Evolutionary conservation across 2,329 filamentous ascomycete species (phyloP), one percentile per base, ranked within the genome.

Genomic region (Colletotrichum tropicale): DNA sequence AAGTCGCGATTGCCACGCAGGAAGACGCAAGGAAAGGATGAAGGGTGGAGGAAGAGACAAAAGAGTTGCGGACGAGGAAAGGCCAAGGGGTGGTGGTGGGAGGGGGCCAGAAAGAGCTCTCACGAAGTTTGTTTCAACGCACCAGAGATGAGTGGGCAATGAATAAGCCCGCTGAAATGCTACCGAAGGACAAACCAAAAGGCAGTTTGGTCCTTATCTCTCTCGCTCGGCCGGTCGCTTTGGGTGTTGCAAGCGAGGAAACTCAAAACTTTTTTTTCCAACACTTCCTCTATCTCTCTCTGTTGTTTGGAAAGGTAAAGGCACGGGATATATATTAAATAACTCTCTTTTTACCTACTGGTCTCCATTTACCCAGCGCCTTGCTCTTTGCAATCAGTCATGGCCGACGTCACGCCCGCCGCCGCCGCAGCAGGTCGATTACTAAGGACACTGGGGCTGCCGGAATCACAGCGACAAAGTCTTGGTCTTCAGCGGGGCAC

Each of bases 391-490:
- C 65, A 21, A 73, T 69, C 70, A 65, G 64, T 68, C 64, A 75
- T 75, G 73, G 48, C 28, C 70, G 73, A 75, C 73, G 73, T 65
- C 70, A 73, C 58, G 70, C 73, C 43, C 30, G 32, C 34, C 69
- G 78, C 79, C 77, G 70, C 43, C 26, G 32, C 34, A 69, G 78
- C 79, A 77, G 69, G 80, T 36, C 78, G 83, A 83, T 85, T 84
- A 85, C 80, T 85, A 82, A 85, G 82, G 77, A 69, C 80, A 52
- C 74, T 80, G 75, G 68, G 70, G 56, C 56, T 75, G 28, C 70
- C 73, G 72, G 72, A 71, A 64, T 16, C 16, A 24, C 71, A 24
- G 48, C 68, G 32, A 30, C 24, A 71, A 30, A 38, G 38, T 58
- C 69, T 61, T 70, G 36, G 56, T 65, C 58, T 67, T 6, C 70